Base-by-base conservation (phyloP, 2,329 filamentous ascomycete species). In the Apiospora hydei region DNA sequence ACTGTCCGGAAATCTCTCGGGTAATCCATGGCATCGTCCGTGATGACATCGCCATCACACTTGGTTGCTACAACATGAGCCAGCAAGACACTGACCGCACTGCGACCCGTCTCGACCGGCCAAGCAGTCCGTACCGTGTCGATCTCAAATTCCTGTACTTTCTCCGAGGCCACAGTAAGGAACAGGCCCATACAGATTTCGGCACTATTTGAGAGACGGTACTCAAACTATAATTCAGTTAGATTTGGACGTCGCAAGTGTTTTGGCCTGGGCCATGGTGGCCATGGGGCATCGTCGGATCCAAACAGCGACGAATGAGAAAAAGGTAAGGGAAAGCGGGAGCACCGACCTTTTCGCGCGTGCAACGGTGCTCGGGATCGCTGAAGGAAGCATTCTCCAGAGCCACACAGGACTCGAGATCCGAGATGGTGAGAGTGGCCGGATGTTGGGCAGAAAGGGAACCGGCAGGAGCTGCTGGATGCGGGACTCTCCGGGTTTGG, bases 161-260 rank as follows among this genome's bases (percentile, higher is more conserved):
- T 85, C 61, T 80, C 80, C 14, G 87, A 83, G 30, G 84, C 80
- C 18, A 89, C 86, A 18, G 90, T 92, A 75, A 92, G 93, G 84
- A 96, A 98, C 71, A 98, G 83, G 41, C 95, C 95, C 70, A 95
- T 85, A 80, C 90, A 92, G 71, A 98, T 88, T 78, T 95, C 93
- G 51, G 93, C 91, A 80, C 93, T 95, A 78, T 86, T 88, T 38
- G 87, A 88, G 38, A 97, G 88, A 73, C 94, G 92, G 82, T 97
- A 97, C 71, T 88, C 84, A 78, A 96, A 90, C 93, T 96, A 78
- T 16, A 13, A 68, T 26, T 4, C 43, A 68, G n/a, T 47, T 47
- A 68, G 66, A 18, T 21, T 34, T 41, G 7, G 26, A 34, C n/a
- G 30, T 18, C 57, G 21, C 57, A 21, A 71, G 10, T 43, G 10